Base-by-base conservation (phyloP, 768 basidiomycete species). In the Russula earlei region DNA sequence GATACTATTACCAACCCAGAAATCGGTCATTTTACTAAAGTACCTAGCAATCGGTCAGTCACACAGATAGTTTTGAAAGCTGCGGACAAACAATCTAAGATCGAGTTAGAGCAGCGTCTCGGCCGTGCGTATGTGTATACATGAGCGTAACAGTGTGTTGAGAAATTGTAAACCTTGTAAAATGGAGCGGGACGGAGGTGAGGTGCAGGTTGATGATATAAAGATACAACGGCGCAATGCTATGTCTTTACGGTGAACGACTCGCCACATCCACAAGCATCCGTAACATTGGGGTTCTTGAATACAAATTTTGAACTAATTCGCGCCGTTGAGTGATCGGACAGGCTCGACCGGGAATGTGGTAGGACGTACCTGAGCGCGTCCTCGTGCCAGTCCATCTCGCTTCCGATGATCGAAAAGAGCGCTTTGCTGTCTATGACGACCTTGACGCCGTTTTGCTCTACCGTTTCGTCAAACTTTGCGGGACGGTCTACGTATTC, bases 351-450 rank as follows among this genome's bases (percentile, higher is more conserved):
- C n/a, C 9, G 31, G 34, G 38, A 27, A 12, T 15, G 20, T 36
- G 54, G 65, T 33, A 54, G 51, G 49, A 73, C 84, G 34, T 57
- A 88, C 87, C 91, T 94, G 41, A 99, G 72, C 31, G 82, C 70
- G 68, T 95, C 92, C 73, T 98, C 96, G 57, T 83, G 78, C 96
- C 96, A 99, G 67, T 95, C 92, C 96, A 99, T 99, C 77, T 90
- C 89, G 69, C 91, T 95, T 48, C 96, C 96, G 58, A 99, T 96
- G 63, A 99, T 96, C 56, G 89, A 92, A 68, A 99, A 98, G 61
- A 99, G 72, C 24, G 96, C 96, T 70, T 94, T 97, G 67, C 85
- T 87, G 73, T 99, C 96, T 68, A 98, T 92, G 59, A 98, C 74
- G 43, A 99, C 95, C 62, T 77, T 80, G 24, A 96, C 91, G 2